Conservation (phyloP, 805 yeast species). For the Metschnikowia kunwiensis region DNA sequence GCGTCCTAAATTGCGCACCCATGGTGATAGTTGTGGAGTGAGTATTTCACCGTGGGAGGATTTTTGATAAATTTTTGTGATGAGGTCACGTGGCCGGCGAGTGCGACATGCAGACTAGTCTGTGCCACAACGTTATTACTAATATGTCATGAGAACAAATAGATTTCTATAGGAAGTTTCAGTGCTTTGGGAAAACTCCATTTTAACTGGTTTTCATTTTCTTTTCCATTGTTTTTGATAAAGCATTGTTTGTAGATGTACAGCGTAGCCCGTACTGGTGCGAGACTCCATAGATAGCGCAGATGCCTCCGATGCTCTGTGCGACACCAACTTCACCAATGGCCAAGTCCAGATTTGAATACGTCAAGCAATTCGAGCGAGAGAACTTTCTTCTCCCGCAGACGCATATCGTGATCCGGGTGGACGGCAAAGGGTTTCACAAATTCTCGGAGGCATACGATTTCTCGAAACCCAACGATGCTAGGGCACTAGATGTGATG, state of each 20-base stretch:
- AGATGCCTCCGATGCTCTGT: too few relatives aligned
- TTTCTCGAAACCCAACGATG: slow-evolving; percentile 87
- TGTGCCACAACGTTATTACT: too few relatives aligned
- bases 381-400: slow-evolving; percentile 73
- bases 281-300: too few relatives aligned
- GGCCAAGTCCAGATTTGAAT: slow-evolving; percentile 88
- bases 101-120: too few relatives aligned
- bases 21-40: slow-evolving; percentile 19
- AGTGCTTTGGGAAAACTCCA: too few relatives aligned
- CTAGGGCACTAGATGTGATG: slow-evolving; percentile 72
- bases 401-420: slow-evolving; percentile 75
- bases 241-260: too few relatives aligned
- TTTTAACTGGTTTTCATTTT: too few relatives aligned
- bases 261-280: too few relatives aligned
- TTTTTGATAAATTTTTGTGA: slow-evolving; percentile 19
- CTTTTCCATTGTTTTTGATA: too few relatives aligned
- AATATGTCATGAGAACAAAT: too few relatives aligned
- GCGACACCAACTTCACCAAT: slow-evolving; percentile 26
- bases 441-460: slow-evolving; percentile 69
- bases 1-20: slow-evolving; percentile 69
- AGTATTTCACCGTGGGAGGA: slow-evolving; percentile 4
- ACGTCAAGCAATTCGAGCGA: slow-evolving; percentile 77
- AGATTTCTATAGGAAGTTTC: too few relatives aligned
- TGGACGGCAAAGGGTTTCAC: slow-evolving; percentile 95
- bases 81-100: slow-evolving; percentile 22